Conservation (phyloP, 108 stramenopile genomes). For the Cyclotella baltica region DNA sequence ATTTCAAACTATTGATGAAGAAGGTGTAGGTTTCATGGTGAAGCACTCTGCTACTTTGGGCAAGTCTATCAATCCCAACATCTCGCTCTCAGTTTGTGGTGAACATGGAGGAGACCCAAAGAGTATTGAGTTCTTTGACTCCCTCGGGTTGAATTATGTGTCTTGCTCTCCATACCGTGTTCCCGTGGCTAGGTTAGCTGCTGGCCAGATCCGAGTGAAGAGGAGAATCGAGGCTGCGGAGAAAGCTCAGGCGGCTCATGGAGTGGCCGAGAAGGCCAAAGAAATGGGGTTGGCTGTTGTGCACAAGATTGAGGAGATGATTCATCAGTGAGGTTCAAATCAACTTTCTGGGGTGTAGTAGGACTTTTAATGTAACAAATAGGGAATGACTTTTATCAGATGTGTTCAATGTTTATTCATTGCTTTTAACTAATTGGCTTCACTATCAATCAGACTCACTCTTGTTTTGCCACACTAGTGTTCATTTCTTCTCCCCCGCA, state of each 20-base stretch:
- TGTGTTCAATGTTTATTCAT: too few species aligned
- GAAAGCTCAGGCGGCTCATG: conserved; percentile 1
- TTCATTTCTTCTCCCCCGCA: background rate
- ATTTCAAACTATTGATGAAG: conserved; percentile 84
- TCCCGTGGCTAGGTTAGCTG: conserved; percentile 85
- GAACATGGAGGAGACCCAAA: conserved; percentile 91
- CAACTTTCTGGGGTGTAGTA: background rate
- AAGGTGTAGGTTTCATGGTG: conserved; percentile 85
- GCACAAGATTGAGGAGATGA: conserved; percentile 5
- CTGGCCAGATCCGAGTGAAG: conserved; percentile 67
- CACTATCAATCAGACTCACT: too few species aligned
- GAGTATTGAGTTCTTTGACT: conserved; percentile 79
- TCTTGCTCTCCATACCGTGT: conserved; percentile 91
- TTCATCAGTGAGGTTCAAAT: conserved; percentile 14
- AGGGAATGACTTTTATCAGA: background rate
- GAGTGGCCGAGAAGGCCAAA: background rate
- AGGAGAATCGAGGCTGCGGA: conserved; percentile 35
- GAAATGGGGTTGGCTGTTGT: conserved; percentile 2
- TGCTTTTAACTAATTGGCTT: too few species aligned
- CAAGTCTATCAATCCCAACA: conserved; percentile 58
- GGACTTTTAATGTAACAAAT: too few species aligned
- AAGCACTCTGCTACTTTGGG: conserved; percentile 64
- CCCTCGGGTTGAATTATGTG: conserved; percentile 81
- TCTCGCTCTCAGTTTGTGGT: conserved; percentile 84
- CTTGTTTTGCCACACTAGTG: too few species aligned